Conservation (phyloP, 2,329 filamentous ascomycete species). For the Trichoderma atroviride region DNA sequence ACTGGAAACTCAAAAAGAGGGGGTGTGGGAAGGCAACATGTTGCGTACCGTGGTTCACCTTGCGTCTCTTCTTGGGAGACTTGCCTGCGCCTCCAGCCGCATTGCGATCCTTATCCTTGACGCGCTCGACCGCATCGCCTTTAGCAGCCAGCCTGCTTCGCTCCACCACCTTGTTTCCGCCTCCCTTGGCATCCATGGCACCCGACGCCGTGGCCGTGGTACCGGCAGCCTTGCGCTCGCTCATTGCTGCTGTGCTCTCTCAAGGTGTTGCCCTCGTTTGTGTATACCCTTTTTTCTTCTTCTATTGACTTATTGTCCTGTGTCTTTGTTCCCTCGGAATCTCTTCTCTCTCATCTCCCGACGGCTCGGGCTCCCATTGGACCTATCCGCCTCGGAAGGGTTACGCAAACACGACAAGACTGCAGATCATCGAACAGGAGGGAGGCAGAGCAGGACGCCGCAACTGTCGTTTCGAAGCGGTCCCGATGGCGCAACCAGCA, state of each 20-base stretch:
- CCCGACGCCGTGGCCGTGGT: conserved; percentile 26
- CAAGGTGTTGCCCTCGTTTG: background rate
- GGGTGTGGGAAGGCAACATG: conserved; percentile 27
- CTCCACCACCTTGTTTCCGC: conserved; percentile 36
- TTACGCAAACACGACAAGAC: conserved; percentile 25
- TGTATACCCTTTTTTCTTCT: background rate
- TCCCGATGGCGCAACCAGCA: conserved; percentile 20
- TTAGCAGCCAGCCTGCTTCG: conserved; percentile 34
- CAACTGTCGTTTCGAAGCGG: background rate
- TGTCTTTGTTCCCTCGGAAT: background rate
- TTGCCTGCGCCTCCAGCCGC: conserved; percentile 39
- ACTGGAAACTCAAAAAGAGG: background rate
- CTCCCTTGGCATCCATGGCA: conserved; percentile 38
- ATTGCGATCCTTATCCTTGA: conserved; percentile 34
- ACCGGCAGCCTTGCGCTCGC: conserved; percentile 38
- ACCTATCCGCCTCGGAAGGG: conserved; percentile 19
- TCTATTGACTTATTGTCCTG: background rate
- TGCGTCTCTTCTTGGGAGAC: conserved; percentile 81
- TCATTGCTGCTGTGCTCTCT: conserved; percentile 35
- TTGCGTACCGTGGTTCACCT: conserved; percentile 82
- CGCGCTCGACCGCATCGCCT: conserved; percentile 38
- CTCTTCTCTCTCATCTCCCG: conserved; percentile 14
- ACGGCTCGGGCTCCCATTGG: conserved; percentile 26
- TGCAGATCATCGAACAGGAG: conserved; percentile 18
- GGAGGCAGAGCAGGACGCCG: background rate